Evolutionary conservation across 2,329 filamentous ascomycete genomes (phyloP), one percentile per base, ranked within the genome.

Genomic region (Neofusicoccum laricinum): DNA sequence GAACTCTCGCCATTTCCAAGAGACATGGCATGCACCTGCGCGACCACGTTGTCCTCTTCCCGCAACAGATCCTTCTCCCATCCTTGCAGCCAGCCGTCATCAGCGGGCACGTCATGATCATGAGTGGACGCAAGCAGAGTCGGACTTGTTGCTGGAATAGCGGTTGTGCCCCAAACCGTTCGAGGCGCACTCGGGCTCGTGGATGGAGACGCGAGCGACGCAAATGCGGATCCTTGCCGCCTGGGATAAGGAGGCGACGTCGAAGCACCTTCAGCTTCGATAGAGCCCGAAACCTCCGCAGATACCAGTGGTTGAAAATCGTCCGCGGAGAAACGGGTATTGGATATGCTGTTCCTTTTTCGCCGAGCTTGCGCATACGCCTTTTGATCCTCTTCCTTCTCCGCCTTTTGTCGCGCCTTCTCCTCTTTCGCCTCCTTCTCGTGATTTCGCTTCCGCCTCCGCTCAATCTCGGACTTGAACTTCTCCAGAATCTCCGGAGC

Each of bases 141-240:
- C 1, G 88, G 86, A 3, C 86, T 88, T 0, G 79, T 79, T 0
- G 87, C 80, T 2, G 80, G 72, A 2, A 96, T 79, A 0, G 85
- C 87, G 3, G 86, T 83, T 0, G 94, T 98, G n/a, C 94, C 94
- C 94, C 94, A 98, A 0, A 98, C 92, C 0, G 94, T 98, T 67
- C 88, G 88, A 45, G 86, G 82, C 0, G 87, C 86, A 6, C 87
- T 88, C 0, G 93, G 93, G 67, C 91, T 96, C 1, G 91, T 93
- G 3, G 92, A 93, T 69, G 93, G 88, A 1, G 88, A 89, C 0
- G 91, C 90, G 21, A 96, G 78, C 2, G 86, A 86, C 38, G 85
- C 84, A 70, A 92, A 92, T 0, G 85, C 87, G 12, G 83, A 81
- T 19, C 86, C 81, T 53, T 84, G 81, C 15, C 70, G 43, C 85